A percentile compares a stretch with the other conserved stretches of the same genome.
These are phyloP conservation scores for Chlamydomonas sp. DNA, from an alignment of 139 green algal species.

Conservation along the genomic window DNA sequence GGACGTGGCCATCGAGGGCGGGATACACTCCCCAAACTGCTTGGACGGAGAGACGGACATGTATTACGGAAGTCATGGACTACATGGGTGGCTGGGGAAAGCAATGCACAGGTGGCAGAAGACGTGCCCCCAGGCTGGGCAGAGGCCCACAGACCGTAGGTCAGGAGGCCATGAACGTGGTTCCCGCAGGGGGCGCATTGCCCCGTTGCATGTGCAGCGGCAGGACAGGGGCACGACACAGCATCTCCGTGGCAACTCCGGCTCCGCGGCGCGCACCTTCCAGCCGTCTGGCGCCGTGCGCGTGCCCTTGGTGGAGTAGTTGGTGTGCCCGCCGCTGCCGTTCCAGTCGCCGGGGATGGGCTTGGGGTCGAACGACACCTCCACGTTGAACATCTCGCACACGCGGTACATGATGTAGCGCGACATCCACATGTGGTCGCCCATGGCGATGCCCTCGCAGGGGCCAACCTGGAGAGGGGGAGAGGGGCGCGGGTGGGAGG, in stretches of 20 bases:
- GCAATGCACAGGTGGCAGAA: no score
- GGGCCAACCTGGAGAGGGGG: conserved; percentile 82
- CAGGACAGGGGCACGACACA: neutral
- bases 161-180: no score
- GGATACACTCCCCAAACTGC: no score
- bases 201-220: no score
- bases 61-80: no score
- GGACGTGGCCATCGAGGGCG: no score
- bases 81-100: no score
- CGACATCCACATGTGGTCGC: conserved; percentile 97
- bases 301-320: conserved; percentile 97
- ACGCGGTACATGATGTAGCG: conserved; percentile 94
- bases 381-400: conserved; percentile 91
- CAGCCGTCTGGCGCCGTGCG: conserved; percentile 73
- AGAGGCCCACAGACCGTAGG: no score
- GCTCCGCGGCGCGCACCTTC: conserved; percentile 49
- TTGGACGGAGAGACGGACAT: no score
- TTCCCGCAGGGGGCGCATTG: no score
- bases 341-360: conserved; percentile 99
- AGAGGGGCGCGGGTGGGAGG: no score
- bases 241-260: neutral
- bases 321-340: conserved; percentile 93
- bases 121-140: no score
- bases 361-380: conserved; percentile 96
- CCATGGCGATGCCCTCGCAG: conserved; percentile 87